These are phyloP conservation scores for Diaporthe sp. DNA, from an alignment of 2,329 filamentous ascomycete species.

Conservation along the genomic window DNA sequence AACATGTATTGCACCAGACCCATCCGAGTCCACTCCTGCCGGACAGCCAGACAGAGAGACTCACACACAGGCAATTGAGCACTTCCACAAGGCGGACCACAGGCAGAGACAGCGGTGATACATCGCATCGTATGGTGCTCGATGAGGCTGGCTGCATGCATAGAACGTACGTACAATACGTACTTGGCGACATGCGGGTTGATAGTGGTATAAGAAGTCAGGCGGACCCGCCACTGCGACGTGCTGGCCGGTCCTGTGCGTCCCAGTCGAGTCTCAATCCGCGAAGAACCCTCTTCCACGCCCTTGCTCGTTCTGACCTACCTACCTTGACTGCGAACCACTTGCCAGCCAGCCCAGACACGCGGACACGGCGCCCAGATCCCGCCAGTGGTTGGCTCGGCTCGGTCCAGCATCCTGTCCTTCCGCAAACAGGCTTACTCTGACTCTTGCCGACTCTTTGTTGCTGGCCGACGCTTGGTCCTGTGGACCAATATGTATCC, in stretches of 20 bases:
- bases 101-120: constrained; percentile 7
- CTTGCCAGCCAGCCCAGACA: constrained; percentile 11
- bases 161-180: not conserved
- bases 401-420: constrained; percentile 6
- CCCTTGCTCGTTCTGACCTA: constrained; percentile 21
- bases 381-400: constrained; percentile 24
- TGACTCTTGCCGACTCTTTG: not conserved
- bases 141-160: constrained; percentile 29
- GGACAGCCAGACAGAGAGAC: not conserved
- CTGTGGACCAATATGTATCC: not conserved
- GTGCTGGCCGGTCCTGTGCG: constrained; percentile 21
- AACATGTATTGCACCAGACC: not conserved
- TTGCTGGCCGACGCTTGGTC: constrained; percentile 1
- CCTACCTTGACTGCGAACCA: not conserved
- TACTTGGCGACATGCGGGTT: not conserved
- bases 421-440: not conserved
- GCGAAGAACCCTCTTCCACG: constrained; percentile 13
- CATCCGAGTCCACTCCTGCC: not conserved
- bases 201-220: constrained; percentile 35
- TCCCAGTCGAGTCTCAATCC: constrained; percentile 23
- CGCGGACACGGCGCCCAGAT: constrained; percentile 8
- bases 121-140: constrained; percentile 3
- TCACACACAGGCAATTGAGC: no score
- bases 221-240: constrained; percentile 35
- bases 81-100: not conserved